Base-by-base conservation (phyloP, 495 filamentous ascomycete species). In the Hypoxylon trugodes region DNA sequence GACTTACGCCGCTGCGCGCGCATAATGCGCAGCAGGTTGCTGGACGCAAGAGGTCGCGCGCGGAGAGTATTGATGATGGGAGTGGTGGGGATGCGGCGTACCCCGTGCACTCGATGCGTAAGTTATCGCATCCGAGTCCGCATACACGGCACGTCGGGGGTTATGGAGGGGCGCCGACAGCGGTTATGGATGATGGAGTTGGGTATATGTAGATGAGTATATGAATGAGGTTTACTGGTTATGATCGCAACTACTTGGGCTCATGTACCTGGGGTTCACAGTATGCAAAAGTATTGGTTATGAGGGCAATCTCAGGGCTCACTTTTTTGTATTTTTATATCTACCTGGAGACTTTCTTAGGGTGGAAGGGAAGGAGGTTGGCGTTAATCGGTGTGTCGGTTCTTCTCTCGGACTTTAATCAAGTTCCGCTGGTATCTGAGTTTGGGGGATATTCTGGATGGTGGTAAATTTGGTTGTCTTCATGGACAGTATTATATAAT, bases 111-210 rank as follows among this genome's bases (percentile, higher is more conserved):
- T 67, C 66, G 13, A 64, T 72, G 40, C 67, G 69, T 18, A 69
- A 69, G 59, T 62, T 70, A 4, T 66, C 66, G 36, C 69, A 72
- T 21, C 68, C 48, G 35, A 66, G 70, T 21, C 68, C 48, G 33
- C n/a, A n/a, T n/a, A 24, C 9, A 6, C 4, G 18, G 13, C 35
- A 8, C 40, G 15, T 10, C n/a, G 53, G 24, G 24, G 4, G 9
- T 7, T 26, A 21, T 7, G 13, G 12, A 19, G 57, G 50, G 19
- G 65, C 66, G 25, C 69, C 69, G n/a, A 58, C 69, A 16, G 69
- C 69, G 16, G 50, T 66, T 5, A 71, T 71, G 69, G 69, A 66
- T 30, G 69, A 68, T 18, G 69, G 53, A 3, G 37, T 46, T 36
- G 7, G 13, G 2, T 66, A 24, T 37, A 35, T 66, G 56, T 66